phyloP scores from a whole-genome alignment of 2,329 filamentous ascomycete species.

The Paradendryphiella salina region DNA sequence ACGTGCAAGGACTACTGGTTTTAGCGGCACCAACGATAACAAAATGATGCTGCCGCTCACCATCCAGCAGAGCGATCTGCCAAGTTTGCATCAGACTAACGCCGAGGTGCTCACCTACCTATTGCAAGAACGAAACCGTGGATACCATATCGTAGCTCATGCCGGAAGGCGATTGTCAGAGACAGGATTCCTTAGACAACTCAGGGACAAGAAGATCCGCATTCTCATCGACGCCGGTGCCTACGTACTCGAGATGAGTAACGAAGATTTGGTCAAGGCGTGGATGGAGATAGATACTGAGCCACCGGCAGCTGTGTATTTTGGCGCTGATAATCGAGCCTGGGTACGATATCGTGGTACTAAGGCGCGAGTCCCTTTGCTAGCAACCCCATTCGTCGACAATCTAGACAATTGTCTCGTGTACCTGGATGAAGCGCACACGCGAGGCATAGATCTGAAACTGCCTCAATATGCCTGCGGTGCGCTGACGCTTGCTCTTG shows the following conservation, averaged over 20 bases:
- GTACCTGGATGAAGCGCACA: slow-evolving; percentile 72
- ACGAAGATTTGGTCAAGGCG: slow-evolving; percentile 49
- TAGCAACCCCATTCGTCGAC: slow-evolving; percentile 60
- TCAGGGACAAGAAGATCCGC: slow-evolving; percentile 52
- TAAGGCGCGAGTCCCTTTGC: slow-evolving; percentile 52
- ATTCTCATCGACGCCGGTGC: slow-evolving; percentile 74
- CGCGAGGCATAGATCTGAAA: slow-evolving; percentile 68
- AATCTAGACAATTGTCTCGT: slow-evolving; percentile 64
- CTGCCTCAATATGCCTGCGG: slow-evolving; percentile 63
- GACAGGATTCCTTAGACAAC: slow-evolving; percentile 32
- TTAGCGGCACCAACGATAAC: slow-evolving; percentile 71
- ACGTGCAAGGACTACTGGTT: slow-evolving; percentile 58
- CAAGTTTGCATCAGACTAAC: slow-evolving; percentile 64
- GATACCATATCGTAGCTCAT: slow-evolving; percentile 32
- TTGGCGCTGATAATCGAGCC: slow-evolving; percentile 60
- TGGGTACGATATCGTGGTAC: slow-evolving; percentile 57
- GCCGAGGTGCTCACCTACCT: slow-evolving; percentile 65
- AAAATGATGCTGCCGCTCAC: slow-evolving; percentile 59
- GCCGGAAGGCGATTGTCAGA: slow-evolving; percentile 18
- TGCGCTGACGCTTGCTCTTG: slow-evolving; percentile 67
- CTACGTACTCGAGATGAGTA: slow-evolving; percentile 64
- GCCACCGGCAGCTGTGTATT: slow-evolving; percentile 53
- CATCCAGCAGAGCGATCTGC: slow-evolving; percentile 60
- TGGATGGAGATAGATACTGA: slow-evolving; percentile 53
- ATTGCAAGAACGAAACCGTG: slow-evolving; percentile 49